phyloP scores from a whole-genome alignment of 2,329 filamentous ascomycete genomes.

The Thelonectria olida region DNA sequence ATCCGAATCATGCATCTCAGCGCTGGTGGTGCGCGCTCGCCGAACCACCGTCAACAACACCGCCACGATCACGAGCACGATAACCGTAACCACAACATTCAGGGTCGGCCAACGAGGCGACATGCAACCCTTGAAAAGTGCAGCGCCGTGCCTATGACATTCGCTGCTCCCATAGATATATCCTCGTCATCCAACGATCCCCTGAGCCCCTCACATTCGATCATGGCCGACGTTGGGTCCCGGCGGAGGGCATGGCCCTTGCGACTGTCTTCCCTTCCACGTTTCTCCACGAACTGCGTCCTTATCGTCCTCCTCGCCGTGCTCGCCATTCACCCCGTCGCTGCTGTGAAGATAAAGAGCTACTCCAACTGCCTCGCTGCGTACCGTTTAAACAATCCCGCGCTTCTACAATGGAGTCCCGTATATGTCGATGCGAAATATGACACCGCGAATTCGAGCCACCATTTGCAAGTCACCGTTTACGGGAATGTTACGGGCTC shows the following conservation, averaged over 20 bases:
- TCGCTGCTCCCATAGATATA: slow-evolving; percentile 26
- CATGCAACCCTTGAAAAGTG: slow-evolving; percentile 31
- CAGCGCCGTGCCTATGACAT: slow-evolving; percentile 31
- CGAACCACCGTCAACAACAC: slow-evolving; percentile 30
- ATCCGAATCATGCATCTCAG: slow-evolving; percentile 37
- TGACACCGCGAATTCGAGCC: slow-evolving; percentile 65
- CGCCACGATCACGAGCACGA: slow-evolving; percentile 26
- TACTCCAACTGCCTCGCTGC: slow-evolving; percentile 83
- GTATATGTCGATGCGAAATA: slow-evolving; percentile 79
- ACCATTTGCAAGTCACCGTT: slow-evolving; percentile 79
- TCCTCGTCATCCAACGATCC: slow-evolving; percentile 6
- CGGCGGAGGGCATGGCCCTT: slow-evolving; percentile 24
- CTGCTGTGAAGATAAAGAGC: slow-evolving; percentile 74
- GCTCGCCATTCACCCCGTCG: slow-evolving; percentile 52
- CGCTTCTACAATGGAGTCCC: slow-evolving; percentile 82
- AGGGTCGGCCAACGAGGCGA: slow-evolving; percentile 30
- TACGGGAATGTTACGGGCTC: slow-evolving; percentile 93
- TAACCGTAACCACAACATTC: slow-evolving; percentile 22
- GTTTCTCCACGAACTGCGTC: slow-evolving; percentile 41
- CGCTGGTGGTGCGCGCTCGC: slow-evolving; percentile 32
- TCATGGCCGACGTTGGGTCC: slow-evolving; percentile 29
- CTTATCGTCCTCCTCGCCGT: slow-evolving; percentile 48
- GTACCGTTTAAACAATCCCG: slow-evolving; percentile 64
- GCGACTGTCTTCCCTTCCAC: slow-evolving; percentile 29
- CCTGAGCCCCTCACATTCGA: slow-evolving; percentile 16